Conservation (phyloP, 257 asterid genomes). For the Knoxia roxburghii region DNA sequence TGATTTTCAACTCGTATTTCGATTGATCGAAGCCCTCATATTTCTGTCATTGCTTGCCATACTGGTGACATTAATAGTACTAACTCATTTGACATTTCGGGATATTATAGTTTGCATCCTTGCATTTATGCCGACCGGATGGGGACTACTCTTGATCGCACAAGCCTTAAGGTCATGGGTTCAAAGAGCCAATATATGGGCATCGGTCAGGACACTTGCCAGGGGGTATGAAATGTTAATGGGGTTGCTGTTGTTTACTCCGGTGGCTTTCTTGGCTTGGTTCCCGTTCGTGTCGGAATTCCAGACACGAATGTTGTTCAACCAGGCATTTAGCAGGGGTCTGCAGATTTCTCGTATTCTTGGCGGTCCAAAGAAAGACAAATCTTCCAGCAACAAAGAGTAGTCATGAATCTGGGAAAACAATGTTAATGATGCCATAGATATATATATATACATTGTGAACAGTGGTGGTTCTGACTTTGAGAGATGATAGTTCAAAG, state of each 20-base stretch:
- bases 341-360: constrained; percentile 96
- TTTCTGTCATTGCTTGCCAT: constrained; percentile 56
- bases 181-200: constrained; percentile 55
- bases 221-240: constrained; percentile 73
- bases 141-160: constrained; percentile 92
- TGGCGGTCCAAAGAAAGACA: constrained; percentile 94
- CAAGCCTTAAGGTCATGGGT: constrained; percentile 69
- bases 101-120: constrained; percentile 81
- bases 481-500: too few relatives aligned
- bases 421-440: not conserved
- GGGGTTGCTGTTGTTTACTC: constrained; percentile 79
- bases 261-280: constrained; percentile 97
- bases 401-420: too few relatives aligned
- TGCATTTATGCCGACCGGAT: constrained; percentile 95
- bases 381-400: constrained; percentile 69
- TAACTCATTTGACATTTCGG: constrained; percentile 62
- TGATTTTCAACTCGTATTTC: constrained; percentile 72
- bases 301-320: constrained; percentile 92
- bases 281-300: constrained; percentile 97
- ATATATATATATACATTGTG: not conserved
- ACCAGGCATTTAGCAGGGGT: constrained; percentile 97
- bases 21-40: constrained; percentile 61
- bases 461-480: too few relatives aligned
- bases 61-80: constrained; percentile 53
- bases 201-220: constrained; percentile 70